Conservation (phyloP, 768 basidiomycete species). For the Boletus sp. region DNA sequence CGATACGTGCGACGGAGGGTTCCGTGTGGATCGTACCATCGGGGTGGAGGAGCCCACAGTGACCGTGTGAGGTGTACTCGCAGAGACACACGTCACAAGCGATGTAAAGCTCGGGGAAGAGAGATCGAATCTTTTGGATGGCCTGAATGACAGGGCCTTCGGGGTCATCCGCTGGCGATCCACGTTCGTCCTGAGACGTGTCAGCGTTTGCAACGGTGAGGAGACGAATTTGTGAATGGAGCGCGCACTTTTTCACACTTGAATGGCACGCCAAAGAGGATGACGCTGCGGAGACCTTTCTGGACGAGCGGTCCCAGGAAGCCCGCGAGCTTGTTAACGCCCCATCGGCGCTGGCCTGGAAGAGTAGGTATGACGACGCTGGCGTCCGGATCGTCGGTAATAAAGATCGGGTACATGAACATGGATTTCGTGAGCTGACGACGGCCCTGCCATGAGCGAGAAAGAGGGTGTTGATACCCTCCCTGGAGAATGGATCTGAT, state of each 20-base stretch:
- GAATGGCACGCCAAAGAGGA: constrained; percentile 91
- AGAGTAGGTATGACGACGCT: constrained; percentile 72
- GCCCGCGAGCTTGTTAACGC: constrained; percentile 84
- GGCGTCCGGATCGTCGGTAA: constrained; percentile 91
- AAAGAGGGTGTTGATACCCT: constrained; percentile 89
- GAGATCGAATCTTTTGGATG: constrained; percentile 69
- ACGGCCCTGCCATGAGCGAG: constrained; percentile 84
- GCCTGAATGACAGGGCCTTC: constrained; percentile 91
- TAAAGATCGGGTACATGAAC: constrained; percentile 99
- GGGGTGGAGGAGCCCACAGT: constrained; percentile 78
- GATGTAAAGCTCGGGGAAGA: constrained; percentile 86
- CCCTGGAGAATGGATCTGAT: constrained; percentile 80
- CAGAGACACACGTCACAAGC: constrained; percentile 98
- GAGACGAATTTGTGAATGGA: not conserved
- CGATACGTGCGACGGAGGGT: constrained; percentile 84
- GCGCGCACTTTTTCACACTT: constrained; percentile 67
- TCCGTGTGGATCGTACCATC: constrained; percentile 78
- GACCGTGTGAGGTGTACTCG: constrained; percentile 98
- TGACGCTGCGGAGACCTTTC: constrained; percentile 89
- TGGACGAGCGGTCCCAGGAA: constrained; percentile 86
- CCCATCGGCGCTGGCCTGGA: constrained; percentile 92
- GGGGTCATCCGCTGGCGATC: constrained; percentile 88
- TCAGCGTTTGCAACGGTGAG: not conserved
- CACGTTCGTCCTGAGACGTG: constrained; percentile 63
- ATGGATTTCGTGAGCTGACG: constrained; percentile 82